phyloP scores from a whole-genome alignment of 768 basidiomycete species.

The Mycena metata region DNA sequence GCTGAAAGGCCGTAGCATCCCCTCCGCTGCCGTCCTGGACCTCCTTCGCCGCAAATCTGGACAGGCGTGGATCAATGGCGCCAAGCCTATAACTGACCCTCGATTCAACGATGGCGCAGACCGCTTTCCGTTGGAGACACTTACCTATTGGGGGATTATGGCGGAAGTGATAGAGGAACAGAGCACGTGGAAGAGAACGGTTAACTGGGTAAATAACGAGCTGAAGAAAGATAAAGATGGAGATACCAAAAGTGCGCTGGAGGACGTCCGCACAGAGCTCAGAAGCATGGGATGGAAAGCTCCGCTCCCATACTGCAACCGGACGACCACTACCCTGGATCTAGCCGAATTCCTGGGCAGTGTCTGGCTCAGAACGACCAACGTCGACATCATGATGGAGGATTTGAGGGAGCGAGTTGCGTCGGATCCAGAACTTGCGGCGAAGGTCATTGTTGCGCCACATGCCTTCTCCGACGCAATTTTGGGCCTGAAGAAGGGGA shows the following conservation, averaged over 20 bases:
- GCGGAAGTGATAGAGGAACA: constrained; percentile 9
- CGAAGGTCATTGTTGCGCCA: constrained; percentile 21
- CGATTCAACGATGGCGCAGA: constrained; percentile 36
- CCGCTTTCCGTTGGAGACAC: constrained; percentile 32
- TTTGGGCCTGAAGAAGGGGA: not conserved
- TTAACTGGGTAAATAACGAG: constrained; percentile 29
- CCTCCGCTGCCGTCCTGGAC: not conserved
- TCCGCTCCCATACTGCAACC: not conserved
- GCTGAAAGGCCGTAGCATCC: not conserved
- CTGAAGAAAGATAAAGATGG: constrained; percentile 5
- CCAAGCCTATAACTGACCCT: constrained; percentile 35
- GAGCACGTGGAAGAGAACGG: constrained; percentile 25
- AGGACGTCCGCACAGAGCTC: not conserved
- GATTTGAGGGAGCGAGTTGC: constrained; percentile 21
- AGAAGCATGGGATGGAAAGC: constrained; percentile 21
- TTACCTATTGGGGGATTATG: constrained; percentile 37
- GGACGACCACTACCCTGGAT: not conserved
- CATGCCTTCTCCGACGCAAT: constrained; percentile 7
- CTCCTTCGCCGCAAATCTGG: constrained; percentile 26
- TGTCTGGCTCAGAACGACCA: constrained; percentile 18
- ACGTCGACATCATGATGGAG: constrained; percentile 33
- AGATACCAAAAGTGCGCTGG: not conserved
- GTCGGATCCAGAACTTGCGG: constrained; percentile 6
- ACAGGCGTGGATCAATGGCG: constrained; percentile 42
- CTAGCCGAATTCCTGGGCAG: constrained; percentile 22